These are phyloP conservation scores for Aethionema arabicum DNA, from an alignment of 345 rosid species.

Conservation along the genomic window DNA sequence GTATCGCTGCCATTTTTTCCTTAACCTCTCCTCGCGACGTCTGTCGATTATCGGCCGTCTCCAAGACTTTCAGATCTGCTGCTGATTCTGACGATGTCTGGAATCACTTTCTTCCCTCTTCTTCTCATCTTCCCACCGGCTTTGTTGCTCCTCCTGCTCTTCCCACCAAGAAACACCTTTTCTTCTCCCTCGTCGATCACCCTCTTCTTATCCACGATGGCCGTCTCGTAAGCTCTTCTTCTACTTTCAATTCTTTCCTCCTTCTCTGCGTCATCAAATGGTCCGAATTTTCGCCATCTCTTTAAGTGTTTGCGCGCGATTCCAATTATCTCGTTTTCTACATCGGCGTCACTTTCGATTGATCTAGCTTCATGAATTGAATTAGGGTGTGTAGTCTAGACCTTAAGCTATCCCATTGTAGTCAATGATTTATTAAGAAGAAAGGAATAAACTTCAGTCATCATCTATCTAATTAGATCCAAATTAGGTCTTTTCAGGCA, in stretches of 20 bases:
- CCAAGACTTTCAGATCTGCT: slow-evolving; percentile 54
- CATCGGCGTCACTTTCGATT: not conserved
- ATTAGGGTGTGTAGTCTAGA: not conserved
- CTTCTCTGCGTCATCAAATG: no score
- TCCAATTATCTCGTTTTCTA: not conserved
- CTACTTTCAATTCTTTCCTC: not conserved
- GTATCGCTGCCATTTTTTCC: slow-evolving; percentile 55
- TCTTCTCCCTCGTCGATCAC: slow-evolving; percentile 46
- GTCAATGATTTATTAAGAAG: not conserved
- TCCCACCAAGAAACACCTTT: slow-evolving; percentile 52
- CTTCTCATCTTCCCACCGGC: slow-evolving; percentile 44
- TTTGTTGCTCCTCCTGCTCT: slow-evolving; percentile 23
- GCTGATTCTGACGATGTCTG: slow-evolving; percentile 59
- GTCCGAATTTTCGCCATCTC: not conserved
- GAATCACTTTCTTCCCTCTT: slow-evolving; percentile 54
- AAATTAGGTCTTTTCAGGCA: not conserved
- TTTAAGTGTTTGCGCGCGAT: no score
- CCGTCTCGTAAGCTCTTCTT: slow-evolving; percentile 37
- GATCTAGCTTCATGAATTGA: no score
- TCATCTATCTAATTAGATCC: not conserved
- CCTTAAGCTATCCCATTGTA: not conserved
- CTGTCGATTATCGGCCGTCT: slow-evolving; percentile 50
- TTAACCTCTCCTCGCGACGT: slow-evolving; percentile 61
- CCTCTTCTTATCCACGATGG: slow-evolving; percentile 44
- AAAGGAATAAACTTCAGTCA: not conserved